phyloP scores from a whole-genome alignment of 441 rosid genomes.

The Corymbia calophylla region DNA sequence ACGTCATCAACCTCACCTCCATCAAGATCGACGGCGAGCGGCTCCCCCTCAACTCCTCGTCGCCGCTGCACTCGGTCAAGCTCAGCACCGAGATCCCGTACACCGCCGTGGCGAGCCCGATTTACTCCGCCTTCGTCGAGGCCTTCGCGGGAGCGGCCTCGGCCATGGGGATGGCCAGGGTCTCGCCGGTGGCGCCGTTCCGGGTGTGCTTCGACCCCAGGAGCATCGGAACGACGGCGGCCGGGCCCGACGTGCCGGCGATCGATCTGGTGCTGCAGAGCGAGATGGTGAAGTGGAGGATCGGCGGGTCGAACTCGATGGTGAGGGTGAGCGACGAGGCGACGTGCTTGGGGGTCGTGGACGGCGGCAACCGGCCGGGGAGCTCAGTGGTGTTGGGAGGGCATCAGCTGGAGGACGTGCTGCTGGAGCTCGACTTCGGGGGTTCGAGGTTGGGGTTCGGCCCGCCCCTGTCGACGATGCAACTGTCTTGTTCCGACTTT shows the following conservation, averaged over 20 bases:
- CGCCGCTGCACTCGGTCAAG: constrained; percentile 17
- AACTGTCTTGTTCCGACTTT: constrained; percentile 14
- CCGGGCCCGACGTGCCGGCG: constrained; percentile 25
- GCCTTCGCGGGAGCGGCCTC: constrained; percentile 37
- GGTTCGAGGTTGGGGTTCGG: constrained; percentile 55
- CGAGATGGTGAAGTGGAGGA: constrained; percentile 81
- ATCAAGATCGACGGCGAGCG: constrained; percentile 41
- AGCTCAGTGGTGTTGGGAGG: constrained; percentile 58
- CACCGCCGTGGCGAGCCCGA: constrained; percentile 48
- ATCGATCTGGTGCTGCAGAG: constrained; percentile 71
- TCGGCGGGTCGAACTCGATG: constrained; percentile 45
- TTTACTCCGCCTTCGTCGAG: constrained; percentile 28
- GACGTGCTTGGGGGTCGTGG: constrained; percentile 59
- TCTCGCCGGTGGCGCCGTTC: constrained; percentile 44
- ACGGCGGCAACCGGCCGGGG: constrained; percentile 39
- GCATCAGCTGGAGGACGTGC: constrained; percentile 55
- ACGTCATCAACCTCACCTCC: constrained; percentile 38
- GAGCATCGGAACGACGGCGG: not conserved
- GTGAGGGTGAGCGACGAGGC: constrained; percentile 39
- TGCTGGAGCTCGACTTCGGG: constrained; percentile 57
- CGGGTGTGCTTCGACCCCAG: constrained; percentile 31
- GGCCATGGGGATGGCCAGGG: constrained; percentile 26
- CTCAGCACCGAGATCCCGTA: constrained; percentile 59
- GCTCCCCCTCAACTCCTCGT: constrained; percentile 21
- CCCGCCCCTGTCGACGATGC: constrained; percentile 5